Base-by-base conservation (phyloP, 2,329 filamentous ascomycete genomes). In the Myotisia sp. region DNA sequence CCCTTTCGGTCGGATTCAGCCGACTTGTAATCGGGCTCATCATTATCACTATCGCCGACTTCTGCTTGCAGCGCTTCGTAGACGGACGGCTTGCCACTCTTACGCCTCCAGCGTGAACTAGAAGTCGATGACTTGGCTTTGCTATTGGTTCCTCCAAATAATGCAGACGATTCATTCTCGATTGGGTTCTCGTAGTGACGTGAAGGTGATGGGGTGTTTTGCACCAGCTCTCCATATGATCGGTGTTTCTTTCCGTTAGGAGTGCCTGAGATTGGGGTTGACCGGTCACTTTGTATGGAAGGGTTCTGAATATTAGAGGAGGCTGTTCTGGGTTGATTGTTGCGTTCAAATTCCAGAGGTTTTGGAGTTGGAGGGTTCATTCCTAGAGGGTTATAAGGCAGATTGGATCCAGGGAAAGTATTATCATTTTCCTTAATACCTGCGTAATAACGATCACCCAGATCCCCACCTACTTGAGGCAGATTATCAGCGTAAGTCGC, bases 291-390 rank as follows among this genome's bases (percentile, higher is more conserved):
- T 23, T 49, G 50, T 2, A 48, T 47, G 3, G 52, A 51, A 19
- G 54, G 42, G 39, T 56, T 61, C 14, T 17, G 29, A 30, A 30
- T 17, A 5, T 21, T 17, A 1, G 29, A 20, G 18, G 19, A 22
- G 6, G 20, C 29, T 17, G n/a, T 21, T 5, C 13, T 19, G 29
- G 50, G 49, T 10, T 48, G 46, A n/a, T 49, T 40, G 9, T 41
- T 44, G 7, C 45, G 42, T 5, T 39, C 33, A 22, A 41, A 37
- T n/a, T 47, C 43, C 12, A 46, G 34, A 6, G 55, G 55, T 26
- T 52, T 52, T 2, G 61, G 61, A 5, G 59, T 62, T 13, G 61
- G 60, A 14, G 61, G 61, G 33, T 65, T 65, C 49, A 65, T 56
- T 38, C 52, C 54, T 12, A 65, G 47, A 3, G 63, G 63, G 26